Conservation (phyloP, 2,329 filamentous ascomycete species). For the Botryotinia calthae region DNA sequence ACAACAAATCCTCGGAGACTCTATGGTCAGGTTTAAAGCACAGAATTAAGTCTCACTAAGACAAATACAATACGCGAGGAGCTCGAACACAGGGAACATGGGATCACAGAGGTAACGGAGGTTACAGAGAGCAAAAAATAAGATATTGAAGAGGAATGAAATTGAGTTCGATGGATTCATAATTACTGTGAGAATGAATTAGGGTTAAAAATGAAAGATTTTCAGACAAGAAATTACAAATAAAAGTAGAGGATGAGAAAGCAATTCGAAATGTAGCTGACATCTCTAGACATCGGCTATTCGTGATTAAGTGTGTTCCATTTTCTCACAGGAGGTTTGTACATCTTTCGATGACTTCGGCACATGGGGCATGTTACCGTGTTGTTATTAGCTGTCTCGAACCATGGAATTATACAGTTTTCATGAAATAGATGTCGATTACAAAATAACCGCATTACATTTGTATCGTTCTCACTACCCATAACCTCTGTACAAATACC, state of each 20-base stretch:
- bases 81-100: neutral
- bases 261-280: neutral
- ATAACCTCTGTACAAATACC: neutral
- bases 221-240: neutral
- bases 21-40: neutral
- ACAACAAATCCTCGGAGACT: neutral
- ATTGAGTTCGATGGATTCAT: neutral
- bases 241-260: neutral
- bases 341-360: neutral
- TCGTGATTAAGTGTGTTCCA: neutral
- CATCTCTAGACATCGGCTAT: neutral
- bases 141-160: neutral
- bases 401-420: neutral
- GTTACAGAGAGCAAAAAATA: neutral
- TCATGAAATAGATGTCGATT: neutral
- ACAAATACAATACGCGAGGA: neutral
- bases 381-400: neutral
- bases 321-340: neutral
- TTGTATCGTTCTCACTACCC: neutral
- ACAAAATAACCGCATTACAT: neutral
- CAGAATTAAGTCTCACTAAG: neutral
- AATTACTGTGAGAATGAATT: neutral
- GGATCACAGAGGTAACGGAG: neutral
- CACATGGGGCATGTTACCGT: neutral
- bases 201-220: neutral